phyloP scores from a whole-genome alignment of 2,329 filamentous ascomycete genomes.

The Diplodia scrobiculata region DNA sequence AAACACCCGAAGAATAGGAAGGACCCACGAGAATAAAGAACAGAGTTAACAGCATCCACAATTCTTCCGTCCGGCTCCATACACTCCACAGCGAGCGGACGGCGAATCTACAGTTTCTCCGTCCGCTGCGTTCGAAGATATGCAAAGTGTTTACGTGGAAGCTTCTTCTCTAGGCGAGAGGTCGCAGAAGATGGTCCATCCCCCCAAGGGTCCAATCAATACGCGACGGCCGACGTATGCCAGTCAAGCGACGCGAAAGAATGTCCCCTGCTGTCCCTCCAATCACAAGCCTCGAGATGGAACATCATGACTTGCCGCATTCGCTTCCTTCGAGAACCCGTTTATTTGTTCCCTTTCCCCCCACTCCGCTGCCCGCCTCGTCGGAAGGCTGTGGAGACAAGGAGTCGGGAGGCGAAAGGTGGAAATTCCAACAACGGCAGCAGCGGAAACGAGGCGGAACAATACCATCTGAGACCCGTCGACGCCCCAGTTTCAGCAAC shows the following conservation, averaged over 20 bases:
- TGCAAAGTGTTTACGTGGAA: neutral
- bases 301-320: neutral
- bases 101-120: neutral
- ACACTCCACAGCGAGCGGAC: neutral
- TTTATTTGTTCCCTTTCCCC: neutral
- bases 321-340: neutral
- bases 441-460: neutral
- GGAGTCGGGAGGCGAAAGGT: neutral
- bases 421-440: neutral
- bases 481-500: neutral
- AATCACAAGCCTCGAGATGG: neutral
- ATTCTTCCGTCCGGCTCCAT: slow-evolving; percentile 15
- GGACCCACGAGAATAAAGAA: too few species aligned
- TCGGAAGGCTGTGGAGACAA: neutral
- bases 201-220: slow-evolving; percentile 3
- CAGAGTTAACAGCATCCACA: neutral
- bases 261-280: neutral
- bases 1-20: neutral
- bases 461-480: neutral
- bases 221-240: neutral
- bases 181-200: neutral
- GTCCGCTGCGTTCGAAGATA: slow-evolving; percentile 22
- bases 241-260: slow-evolving; percentile 1
- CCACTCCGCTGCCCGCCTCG: neutral
- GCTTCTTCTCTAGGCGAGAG: neutral